Conservation (phyloP, 2,329 filamentous ascomycete species). For the Trichophyton equinum region DNA sequence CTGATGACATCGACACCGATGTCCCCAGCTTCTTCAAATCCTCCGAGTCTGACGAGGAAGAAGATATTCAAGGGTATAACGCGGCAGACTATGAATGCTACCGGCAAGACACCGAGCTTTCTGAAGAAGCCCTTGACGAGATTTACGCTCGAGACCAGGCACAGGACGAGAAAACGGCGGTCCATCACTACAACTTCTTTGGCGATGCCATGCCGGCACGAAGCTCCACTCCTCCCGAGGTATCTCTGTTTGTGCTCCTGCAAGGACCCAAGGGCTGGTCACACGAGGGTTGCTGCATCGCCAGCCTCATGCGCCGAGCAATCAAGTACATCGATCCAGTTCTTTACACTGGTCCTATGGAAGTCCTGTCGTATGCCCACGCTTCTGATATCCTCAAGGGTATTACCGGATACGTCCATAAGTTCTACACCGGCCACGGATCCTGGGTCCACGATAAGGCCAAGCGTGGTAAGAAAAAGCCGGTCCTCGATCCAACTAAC, state of each 20-base stretch:
- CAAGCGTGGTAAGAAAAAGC: slow-evolving; percentile 4
- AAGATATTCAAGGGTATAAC: background rate
- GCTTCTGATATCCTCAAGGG: slow-evolving; percentile 4
- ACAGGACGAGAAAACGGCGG: background rate
- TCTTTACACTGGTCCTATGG: slow-evolving; percentile 8
- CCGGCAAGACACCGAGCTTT: background rate
- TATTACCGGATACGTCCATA: slow-evolving; percentile 9
- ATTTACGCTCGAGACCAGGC: background rate
- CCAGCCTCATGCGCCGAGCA: slow-evolving; percentile 7
- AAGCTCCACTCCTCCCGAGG: slow-evolving; percentile 12
- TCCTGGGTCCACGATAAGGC: slow-evolving; percentile 8
- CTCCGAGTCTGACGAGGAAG: background rate
- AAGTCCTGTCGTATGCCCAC: slow-evolving; percentile 4
- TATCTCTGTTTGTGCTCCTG: slow-evolving; percentile 11
- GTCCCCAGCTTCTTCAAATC: background rate
- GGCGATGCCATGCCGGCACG: slow-evolving; percentile 9
- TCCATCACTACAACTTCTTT: slow-evolving; percentile 15
- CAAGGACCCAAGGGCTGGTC: slow-evolving; percentile 9
- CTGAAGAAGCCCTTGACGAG: background rate
- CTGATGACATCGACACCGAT: background rate
- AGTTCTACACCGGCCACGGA: slow-evolving; percentile 11
- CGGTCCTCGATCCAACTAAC: slow-evolving; percentile 5
- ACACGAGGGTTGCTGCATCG: background rate
- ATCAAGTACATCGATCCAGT: slow-evolving; percentile 13
- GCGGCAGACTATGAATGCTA: background rate